Evolutionary conservation across 2,329 filamentous ascomycete species (phyloP).

Genomic region (Dactylella cylindrospora): DNA sequence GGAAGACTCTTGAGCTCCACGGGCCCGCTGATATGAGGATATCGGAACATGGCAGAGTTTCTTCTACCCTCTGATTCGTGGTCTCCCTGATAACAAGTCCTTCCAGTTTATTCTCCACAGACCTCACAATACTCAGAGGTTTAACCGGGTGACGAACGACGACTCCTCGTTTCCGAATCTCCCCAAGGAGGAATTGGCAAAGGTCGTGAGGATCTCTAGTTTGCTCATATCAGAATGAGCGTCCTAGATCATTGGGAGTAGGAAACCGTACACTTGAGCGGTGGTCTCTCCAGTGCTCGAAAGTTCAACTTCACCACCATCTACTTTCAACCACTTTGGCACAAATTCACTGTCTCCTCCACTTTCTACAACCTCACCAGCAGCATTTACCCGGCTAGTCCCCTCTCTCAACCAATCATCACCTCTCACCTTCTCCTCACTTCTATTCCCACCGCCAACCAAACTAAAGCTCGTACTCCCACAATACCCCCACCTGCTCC

Average conservation of each 20-base stretch:
- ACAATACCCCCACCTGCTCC: constrained; percentile 58
- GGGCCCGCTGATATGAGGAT: constrained; percentile 69
- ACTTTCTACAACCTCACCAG: constrained; percentile 62
- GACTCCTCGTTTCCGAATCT: constrained; percentile 64
- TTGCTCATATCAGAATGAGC: background rate
- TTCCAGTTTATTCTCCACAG: constrained; percentile 15
- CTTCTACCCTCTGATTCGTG: constrained; percentile 6
- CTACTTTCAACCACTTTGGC: constrained; percentile 22
- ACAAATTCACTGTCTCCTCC: constrained; percentile 46
- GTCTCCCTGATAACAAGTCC: constrained; percentile 17
- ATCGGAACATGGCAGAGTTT: constrained; percentile 62
- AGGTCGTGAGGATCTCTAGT: constrained; percentile 63
- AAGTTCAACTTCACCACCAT: constrained; percentile 62
- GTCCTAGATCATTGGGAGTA: background rate
- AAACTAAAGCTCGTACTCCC: constrained; percentile 63
- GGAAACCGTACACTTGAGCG: constrained; percentile 63
- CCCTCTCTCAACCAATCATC: constrained; percentile 69
- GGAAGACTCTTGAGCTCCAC: constrained; percentile 70
- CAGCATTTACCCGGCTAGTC: constrained; percentile 62
- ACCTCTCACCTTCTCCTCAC: constrained; percentile 55
- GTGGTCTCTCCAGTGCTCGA: constrained; percentile 64
- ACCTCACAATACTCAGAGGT: constrained; percentile 5
- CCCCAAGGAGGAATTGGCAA: constrained; percentile 65
- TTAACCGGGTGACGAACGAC: constrained; percentile 65
- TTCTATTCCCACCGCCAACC: constrained; percentile 51